These are phyloP conservation scores for Capsicum chinense DNA, from an alignment of 257 asterid genomes.

Conservation along the genomic window DNA sequence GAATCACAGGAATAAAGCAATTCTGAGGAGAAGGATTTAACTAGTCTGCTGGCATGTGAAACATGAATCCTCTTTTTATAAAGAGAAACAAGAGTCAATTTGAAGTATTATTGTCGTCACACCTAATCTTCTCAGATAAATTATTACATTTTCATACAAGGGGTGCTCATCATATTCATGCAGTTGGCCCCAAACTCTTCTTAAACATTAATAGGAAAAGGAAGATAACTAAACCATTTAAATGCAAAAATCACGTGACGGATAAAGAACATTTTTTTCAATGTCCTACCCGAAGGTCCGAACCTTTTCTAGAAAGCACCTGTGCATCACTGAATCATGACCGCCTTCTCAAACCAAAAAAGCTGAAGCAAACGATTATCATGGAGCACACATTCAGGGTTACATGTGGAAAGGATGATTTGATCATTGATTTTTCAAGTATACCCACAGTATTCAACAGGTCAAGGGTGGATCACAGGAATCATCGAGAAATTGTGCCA, in stretches of 20 bases:
- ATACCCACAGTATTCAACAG: conserved; percentile 15
- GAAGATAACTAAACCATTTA: conserved; percentile 11
- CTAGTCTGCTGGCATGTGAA: not conserved
- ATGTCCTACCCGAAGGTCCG: not conserved
- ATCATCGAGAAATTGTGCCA: not conserved
- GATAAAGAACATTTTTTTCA: not conserved
- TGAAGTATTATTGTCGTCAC: not conserved
- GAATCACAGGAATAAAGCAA: not conserved
- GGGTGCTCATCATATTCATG: not conserved
- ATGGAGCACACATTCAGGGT: not conserved
- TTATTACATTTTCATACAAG: not conserved
- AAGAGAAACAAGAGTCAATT: not conserved
- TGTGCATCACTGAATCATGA: not conserved
- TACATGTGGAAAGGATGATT: not conserved
- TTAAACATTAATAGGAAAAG: not conserved
- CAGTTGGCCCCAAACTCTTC: not conserved
- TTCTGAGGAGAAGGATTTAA: not conserved
- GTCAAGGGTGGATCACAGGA: not conserved
- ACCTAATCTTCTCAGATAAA: not conserved
- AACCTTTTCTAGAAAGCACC: not conserved
- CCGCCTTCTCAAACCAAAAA: not conserved
- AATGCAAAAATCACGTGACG: not conserved
- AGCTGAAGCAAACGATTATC: not conserved
- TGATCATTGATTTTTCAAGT: not conserved
- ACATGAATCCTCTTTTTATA: not conserved